Conservation (phyloP, 1,284 basidiomycete species). For the Tetrapyrgos nigripes region DNA sequence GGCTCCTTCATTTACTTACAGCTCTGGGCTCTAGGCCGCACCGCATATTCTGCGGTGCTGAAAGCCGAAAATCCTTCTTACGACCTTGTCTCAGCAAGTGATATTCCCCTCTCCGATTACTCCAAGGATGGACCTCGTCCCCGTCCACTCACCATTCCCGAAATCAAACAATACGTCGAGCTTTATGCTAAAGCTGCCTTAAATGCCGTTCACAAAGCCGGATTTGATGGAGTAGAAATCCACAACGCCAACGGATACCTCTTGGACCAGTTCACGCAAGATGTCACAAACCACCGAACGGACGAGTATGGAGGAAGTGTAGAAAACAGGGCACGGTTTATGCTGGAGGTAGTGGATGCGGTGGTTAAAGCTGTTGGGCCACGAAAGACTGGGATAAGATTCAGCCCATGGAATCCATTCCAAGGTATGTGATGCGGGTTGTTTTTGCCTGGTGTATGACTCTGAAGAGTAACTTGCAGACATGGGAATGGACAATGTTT, state of each 20-base stretch:
- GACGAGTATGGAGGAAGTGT: slow-evolving; percentile 59
- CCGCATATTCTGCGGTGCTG: slow-evolving; percentile 30
- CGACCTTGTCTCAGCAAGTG: slow-evolving; percentile 45
- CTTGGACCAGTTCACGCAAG: slow-evolving; percentile 45
- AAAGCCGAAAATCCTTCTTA: slow-evolving; percentile 18
- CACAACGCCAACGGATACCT: slow-evolving; percentile 42
- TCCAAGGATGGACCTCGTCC: slow-evolving; percentile 28
- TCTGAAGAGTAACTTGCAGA: slow-evolving; percentile 17
- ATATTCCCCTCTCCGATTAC: slow-evolving; percentile 40
- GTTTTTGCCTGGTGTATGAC: background rate
- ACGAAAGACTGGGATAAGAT: slow-evolving; percentile 48
- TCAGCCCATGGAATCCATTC: slow-evolving; percentile 52
- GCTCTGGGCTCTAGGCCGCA: slow-evolving; percentile 54
- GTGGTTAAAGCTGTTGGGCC: no score
- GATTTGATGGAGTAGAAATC: slow-evolving; percentile 49
- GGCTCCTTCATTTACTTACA: slow-evolving; percentile 51
- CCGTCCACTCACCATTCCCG: slow-evolving; percentile 34
- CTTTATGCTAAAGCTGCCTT: slow-evolving; percentile 36
- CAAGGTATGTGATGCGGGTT: slow-evolving; percentile 29
- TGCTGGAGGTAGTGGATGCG: slow-evolving; percentile 49
- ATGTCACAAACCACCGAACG: slow-evolving; percentile 49
- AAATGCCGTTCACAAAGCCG: slow-evolving; percentile 42
- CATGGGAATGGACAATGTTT: slow-evolving; percentile 48
- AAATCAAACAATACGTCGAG: slow-evolving; percentile 44
- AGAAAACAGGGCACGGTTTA: slow-evolving; percentile 52